Conservation (phyloP, 164 flowering plant species). For the Amborella trichopoda region DNA sequence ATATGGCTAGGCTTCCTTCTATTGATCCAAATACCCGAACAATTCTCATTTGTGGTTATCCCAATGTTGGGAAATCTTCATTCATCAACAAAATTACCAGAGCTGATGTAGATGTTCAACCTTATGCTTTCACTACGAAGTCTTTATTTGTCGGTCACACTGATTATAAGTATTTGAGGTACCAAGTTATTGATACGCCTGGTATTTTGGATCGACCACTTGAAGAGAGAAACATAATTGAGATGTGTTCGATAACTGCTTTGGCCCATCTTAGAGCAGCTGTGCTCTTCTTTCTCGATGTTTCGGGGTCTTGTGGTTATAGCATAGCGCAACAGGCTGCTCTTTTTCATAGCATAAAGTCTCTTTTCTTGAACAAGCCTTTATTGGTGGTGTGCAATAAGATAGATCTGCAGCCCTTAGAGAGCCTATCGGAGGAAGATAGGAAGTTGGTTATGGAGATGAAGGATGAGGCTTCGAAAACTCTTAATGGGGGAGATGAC, state of each 20-base stretch:
- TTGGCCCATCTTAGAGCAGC: conserved; percentile 88
- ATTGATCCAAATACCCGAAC: conserved; percentile 90
- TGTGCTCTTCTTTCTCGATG: conserved; percentile 71
- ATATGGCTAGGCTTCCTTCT: conserved; percentile 90
- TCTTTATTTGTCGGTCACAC: conserved; percentile 94
- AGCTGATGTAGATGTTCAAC: conserved; percentile 96
- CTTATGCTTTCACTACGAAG: conserved; percentile 91
- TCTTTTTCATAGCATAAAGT: conserved; percentile 82
- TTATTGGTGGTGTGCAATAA: conserved; percentile 80
- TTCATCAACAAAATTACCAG: conserved; percentile 84
- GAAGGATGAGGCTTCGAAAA: conserved; percentile 80
- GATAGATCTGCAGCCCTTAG: conserved; percentile 84
- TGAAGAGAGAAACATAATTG: conserved; percentile 90
- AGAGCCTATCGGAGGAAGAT: conserved; percentile 66
- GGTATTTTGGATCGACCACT: conserved; percentile 90
- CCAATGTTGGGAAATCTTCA: conserved; percentile 90
- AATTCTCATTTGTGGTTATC: conserved; percentile 79
- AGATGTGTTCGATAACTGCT: conserved; percentile 96
- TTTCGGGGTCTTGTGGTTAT: conserved; percentile 88
- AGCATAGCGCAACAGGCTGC: conserved; percentile 84
- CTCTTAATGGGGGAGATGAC: conserved; percentile 57
- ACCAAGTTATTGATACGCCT: conserved; percentile 92
- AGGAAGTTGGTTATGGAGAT: conserved; percentile 62
- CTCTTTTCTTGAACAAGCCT: conserved; percentile 83
- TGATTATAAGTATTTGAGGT: conserved; percentile 72